Evolutionary conservation across 768 basidiomycete genomes (phyloP), one percentile per base, ranked within the genome.

Genomic region (Dendrothele bispora): DNA sequence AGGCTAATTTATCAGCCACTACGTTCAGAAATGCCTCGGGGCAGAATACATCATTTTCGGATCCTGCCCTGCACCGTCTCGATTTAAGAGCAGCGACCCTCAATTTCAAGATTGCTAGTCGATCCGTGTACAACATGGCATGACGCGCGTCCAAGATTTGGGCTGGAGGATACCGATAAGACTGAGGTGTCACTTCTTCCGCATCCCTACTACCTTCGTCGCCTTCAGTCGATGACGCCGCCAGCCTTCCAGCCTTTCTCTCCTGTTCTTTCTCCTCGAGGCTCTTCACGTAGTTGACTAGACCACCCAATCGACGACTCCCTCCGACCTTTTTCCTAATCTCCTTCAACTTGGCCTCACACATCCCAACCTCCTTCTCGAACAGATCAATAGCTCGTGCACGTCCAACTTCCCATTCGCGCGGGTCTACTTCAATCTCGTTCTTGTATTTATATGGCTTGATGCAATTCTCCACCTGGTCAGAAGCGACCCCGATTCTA

Each of bases 401-500:
- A 40, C 95, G 73, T 1, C 97, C 97, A 2, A 73, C 61, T 56
- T 91, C 90, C 97, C 97, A 99, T 65, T 99, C 97, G 34, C 86
- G 73, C 12, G 82, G 78, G 53, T 98, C 94, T 12, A 98, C 88
- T 62, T 99, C 97, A 22, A 98, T 86, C 61, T 98, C 95, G n/a
- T n/a, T n/a, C n/a, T n/a, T n/a, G 61, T 97, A 95, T 73, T 99
- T 99, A 79, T 83, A 98, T 24, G 95, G 97, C 69, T 99, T 99
- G 76, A 99, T 98, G 67, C 92, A 95, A 66, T 98, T 99, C 74
- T 99, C 97, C 14, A 99, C 95, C 69, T 98, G 95, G 64, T 99
- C 97, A 4, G 91, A 88, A n/a, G 97, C 93, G 46, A 95, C 70
- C 14, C 91, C 89, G 48, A 98, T 88, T 5, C 95, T 82, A 60